Conservation (phyloP, 352 stramenopile species). For the Aphanomyces stellatus region DNA sequence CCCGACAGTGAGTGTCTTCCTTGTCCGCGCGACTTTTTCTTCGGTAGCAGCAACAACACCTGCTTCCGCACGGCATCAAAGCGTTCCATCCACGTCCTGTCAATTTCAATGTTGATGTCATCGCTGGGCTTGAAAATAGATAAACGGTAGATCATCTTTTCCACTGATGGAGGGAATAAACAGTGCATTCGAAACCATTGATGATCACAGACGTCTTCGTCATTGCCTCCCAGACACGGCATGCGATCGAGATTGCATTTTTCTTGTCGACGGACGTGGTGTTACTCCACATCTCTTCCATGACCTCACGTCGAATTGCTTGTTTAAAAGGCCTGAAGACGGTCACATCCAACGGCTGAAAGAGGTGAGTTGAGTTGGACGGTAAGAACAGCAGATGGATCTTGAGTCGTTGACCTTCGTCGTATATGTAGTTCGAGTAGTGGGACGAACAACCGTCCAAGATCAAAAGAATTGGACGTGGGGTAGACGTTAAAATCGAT, state of each 20-base stretch:
- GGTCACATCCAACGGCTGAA: background rate
- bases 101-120: background rate
- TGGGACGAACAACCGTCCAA: background rate
- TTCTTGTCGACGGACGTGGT: background rate
- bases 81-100: background rate
- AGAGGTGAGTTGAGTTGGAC: constrained; percentile 2
- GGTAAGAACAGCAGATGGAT: background rate
- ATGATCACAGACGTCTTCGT: background rate
- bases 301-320: background rate
- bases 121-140: background rate
- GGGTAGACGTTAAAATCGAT: background rate
- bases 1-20: background rate
- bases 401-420: background rate
- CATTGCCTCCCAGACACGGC: background rate
- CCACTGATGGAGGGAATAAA: background rate
- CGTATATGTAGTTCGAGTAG: background rate
- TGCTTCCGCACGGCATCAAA: background rate
- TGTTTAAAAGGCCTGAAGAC: constrained; percentile 1
- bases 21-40: background rate
- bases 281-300: background rate
- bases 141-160: constrained; percentile 8
- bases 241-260: background rate
- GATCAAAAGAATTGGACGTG: background rate
- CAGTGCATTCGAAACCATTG: background rate
- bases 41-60: background rate